phyloP scores from a whole-genome alignment of 2,329 filamentous ascomycete genomes.

The Arthrobotrys sinensis region DNA sequence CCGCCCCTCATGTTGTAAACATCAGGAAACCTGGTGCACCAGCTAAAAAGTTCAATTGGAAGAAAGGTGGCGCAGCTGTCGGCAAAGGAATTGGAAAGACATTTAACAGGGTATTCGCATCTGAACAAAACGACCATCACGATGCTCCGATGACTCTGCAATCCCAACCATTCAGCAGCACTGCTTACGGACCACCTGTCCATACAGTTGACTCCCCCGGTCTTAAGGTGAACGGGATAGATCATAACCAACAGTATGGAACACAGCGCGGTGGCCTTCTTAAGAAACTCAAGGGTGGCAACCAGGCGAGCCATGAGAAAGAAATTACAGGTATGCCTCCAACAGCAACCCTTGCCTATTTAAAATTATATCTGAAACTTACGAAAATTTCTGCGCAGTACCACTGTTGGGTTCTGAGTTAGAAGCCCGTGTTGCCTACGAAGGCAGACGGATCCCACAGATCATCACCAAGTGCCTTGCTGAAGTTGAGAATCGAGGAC shows the following conservation, averaged over 20 bases:
- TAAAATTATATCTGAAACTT: constrained; percentile 14
- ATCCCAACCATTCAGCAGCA: constrained; percentile 55
- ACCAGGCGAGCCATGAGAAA: constrained; percentile 41
- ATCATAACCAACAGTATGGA: constrained; percentile 53
- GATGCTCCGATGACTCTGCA: constrained; percentile 69
- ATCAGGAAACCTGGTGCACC: constrained; percentile 85
- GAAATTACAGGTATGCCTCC: constrained; percentile 38
- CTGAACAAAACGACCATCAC: constrained; percentile 78
- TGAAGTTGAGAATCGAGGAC: constrained; percentile 94
- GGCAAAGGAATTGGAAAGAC: constrained; percentile 95
- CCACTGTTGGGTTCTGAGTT: constrained; percentile 91
- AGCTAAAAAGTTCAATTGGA: constrained; percentile 98
- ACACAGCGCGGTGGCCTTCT: constrained; percentile 56
- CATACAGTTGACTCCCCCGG: constrained; percentile 64
- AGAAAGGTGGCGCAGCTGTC: constrained; percentile 93
- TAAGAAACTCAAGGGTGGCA: constrained; percentile 49
- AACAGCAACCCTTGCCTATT: constrained; percentile 7
- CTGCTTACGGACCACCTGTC: constrained; percentile 55
- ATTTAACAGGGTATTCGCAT: constrained; percentile 90
- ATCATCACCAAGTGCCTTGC: constrained; percentile 95
- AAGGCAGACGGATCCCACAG: constrained; percentile 88
- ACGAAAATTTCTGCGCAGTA: constrained; percentile 62
- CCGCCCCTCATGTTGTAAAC: constrained; percentile 92
- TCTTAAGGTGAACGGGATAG: constrained; percentile 61
- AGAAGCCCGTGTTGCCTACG: constrained; percentile 85